These are phyloP conservation scores for Abortiporus biennis DNA, from an alignment of 1,284 basidiomycete genomes.

Conservation along the genomic window DNA sequence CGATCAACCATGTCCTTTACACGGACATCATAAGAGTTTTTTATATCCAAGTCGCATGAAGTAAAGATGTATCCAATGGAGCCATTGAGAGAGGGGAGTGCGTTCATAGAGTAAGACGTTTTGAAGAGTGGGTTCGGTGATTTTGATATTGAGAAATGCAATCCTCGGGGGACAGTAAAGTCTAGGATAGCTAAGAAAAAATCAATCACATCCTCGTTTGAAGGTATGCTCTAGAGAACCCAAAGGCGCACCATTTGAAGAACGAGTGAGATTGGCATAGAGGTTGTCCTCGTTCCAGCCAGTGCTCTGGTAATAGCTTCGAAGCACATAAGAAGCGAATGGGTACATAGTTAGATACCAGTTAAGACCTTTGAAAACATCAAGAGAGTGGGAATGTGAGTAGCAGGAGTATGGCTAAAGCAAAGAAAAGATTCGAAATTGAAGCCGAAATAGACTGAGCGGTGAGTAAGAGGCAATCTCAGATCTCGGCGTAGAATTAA, in stretches of 20 bases:
- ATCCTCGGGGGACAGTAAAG: conserved; percentile 74
- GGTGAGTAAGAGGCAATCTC: no score
- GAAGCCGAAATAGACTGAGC: no score
- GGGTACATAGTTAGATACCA: conserved; percentile 67
- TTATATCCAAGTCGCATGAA: conserved; percentile 73
- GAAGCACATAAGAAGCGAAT: conserved; percentile 84
- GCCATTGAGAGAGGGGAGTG: conserved; percentile 88
- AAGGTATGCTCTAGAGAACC: conserved; percentile 3
- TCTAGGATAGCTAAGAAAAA: conserved; percentile 68
- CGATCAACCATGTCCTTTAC: conserved; percentile 88
- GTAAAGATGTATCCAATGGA: conserved; percentile 92
- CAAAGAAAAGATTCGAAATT: no score
- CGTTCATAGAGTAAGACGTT: conserved; percentile 89
- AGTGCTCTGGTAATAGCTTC: conserved; percentile 84
- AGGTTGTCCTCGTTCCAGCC: conserved; percentile 97
- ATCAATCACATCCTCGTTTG: conserved; percentile 6
- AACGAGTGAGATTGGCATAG: conserved; percentile 85
- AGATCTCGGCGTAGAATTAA: no score
- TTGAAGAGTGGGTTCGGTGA: conserved; percentile 86
- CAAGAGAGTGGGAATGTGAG: no score
- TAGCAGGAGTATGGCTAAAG: no score
- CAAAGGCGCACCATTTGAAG: conserved; percentile 68
- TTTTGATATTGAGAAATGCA: conserved; percentile 82
- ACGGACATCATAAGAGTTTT: conserved; percentile 65
- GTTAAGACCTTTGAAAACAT: no score